phyloP scores from a whole-genome alignment of 2,329 filamentous ascomycete genomes.

The Neofusicoccum sp. region DNA sequence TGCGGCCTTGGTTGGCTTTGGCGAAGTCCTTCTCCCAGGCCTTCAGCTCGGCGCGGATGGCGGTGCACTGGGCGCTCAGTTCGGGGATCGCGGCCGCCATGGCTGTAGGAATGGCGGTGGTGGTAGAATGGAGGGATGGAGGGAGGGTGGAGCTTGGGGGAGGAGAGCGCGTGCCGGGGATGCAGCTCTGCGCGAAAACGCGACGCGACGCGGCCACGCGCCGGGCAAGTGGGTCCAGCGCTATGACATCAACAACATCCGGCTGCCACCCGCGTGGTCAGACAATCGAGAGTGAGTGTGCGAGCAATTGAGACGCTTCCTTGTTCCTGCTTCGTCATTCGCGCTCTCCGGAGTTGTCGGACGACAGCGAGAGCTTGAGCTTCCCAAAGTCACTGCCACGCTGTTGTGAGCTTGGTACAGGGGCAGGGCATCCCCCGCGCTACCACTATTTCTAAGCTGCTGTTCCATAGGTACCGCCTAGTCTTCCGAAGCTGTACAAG shows the following conservation, averaged over 20 bases:
- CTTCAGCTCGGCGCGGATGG: constrained; percentile 71
- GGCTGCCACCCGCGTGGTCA: too few relatives aligned
- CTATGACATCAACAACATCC: not conserved
- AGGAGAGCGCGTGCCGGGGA: not conserved
- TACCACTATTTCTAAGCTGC: too few relatives aligned
- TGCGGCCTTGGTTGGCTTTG: constrained; percentile 63
- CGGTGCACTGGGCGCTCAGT: constrained; percentile 1
- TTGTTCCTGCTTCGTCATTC: not conserved
- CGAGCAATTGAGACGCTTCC: too few relatives aligned
- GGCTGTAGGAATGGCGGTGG: not conserved
- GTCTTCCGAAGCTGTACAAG: too few relatives aligned
- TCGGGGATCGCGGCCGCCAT: not conserved
- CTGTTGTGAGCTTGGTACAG: too few relatives aligned
- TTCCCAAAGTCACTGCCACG: too few relatives aligned
- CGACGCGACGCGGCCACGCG: not conserved
- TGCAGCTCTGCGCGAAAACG: not conserved
- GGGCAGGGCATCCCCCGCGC: too few relatives aligned
- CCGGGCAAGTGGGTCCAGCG: not conserved
- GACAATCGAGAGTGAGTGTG: too few relatives aligned
- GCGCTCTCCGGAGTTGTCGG: too few relatives aligned
- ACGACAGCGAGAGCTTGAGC: too few relatives aligned
- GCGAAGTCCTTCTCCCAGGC: constrained; percentile 73
- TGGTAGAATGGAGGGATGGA: not conserved
- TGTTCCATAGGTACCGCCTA: too few relatives aligned
- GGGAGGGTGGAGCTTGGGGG: not conserved